phyloP scores from a whole-genome alignment of 2,329 filamentous ascomycete species.

The Aspergillus caelatus region DNA sequence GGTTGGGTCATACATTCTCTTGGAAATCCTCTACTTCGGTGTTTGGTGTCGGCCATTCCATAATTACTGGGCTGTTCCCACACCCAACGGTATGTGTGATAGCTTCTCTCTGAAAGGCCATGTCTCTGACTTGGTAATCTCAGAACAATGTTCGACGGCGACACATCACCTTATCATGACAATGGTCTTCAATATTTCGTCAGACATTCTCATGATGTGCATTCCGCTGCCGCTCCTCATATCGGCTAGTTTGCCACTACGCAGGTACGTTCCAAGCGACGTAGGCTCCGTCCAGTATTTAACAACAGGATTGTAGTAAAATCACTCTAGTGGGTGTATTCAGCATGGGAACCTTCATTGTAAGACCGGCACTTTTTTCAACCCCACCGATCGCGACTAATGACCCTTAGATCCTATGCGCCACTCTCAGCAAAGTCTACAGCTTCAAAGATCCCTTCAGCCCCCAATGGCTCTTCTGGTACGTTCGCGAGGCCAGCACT shows the following conservation, averaged over 20 bases:
- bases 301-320: not conserved
- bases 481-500: conserved; percentile 2
- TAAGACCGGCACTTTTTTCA: not conserved
- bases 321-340: not conserved
- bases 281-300: not conserved
- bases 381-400: not conserved
- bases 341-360: not conserved
- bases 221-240: not conserved
- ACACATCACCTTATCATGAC: conserved; percentile 2
- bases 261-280: not conserved
- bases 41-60: not conserved
- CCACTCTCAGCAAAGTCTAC: conserved; percentile 2
- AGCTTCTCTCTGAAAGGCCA: not conserved
- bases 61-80: conserved; percentile 3
- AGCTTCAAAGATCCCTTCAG: conserved; percentile 1
- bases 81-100: not conserved
- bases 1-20: not conserved
- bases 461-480: conserved; percentile 3
- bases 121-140: not conserved
- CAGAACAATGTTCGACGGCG: not conserved
- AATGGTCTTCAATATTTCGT: not conserved
- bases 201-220: conserved; percentile 1
- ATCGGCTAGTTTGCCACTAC: not conserved
- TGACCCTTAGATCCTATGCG: conserved; percentile 1
- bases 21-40: not conserved